phyloP scores from a whole-genome alignment of 192 early-diverging fungal genomes.

The Coemansia sp. region DNA sequence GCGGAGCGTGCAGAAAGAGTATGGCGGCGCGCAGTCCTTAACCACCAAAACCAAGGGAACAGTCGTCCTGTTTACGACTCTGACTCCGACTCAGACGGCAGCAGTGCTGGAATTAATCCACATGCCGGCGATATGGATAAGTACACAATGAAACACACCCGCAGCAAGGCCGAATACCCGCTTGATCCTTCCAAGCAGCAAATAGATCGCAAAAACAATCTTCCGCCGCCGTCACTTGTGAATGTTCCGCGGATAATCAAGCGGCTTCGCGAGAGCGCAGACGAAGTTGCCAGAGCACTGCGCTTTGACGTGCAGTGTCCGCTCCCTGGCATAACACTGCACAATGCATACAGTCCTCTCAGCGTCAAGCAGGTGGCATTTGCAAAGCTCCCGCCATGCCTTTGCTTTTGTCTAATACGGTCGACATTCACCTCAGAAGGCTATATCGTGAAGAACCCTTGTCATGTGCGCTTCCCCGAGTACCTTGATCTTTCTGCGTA shows the following conservation, averaged over 20 bases:
- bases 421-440: slow-evolving; percentile 75
- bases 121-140: neutral
- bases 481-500: slow-evolving; percentile 74
- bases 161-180: slow-evolving; percentile 19
- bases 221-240: slow-evolving; percentile 41
- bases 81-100: slow-evolving; percentile 13
- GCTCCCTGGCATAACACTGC: slow-evolving; percentile 48
- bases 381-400: slow-evolving; percentile 72
- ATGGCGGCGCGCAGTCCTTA: slow-evolving; percentile 43
- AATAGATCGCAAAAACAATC: slow-evolving; percentile 19
- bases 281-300: slow-evolving; percentile 46
- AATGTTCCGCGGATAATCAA: slow-evolving; percentile 38
- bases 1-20: slow-evolving; percentile 28
- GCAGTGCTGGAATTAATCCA: neutral
- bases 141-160: neutral
- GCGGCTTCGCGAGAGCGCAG: slow-evolving; percentile 31
- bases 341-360: slow-evolving; percentile 49
- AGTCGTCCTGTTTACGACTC: neutral
- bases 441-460: slow-evolving; percentile 77
- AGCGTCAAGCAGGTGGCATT: slow-evolving; percentile 80
- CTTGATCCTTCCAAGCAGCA: slow-evolving; percentile 42
- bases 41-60: slow-evolving; percentile 1
- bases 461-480: slow-evolving; percentile 80
- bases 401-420: slow-evolving; percentile 85
- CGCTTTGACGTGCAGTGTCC: slow-evolving; percentile 51